phyloP scores from a whole-genome alignment of 2,329 filamentous ascomycete genomes.

The Sclerotinia subarctica region DNA sequence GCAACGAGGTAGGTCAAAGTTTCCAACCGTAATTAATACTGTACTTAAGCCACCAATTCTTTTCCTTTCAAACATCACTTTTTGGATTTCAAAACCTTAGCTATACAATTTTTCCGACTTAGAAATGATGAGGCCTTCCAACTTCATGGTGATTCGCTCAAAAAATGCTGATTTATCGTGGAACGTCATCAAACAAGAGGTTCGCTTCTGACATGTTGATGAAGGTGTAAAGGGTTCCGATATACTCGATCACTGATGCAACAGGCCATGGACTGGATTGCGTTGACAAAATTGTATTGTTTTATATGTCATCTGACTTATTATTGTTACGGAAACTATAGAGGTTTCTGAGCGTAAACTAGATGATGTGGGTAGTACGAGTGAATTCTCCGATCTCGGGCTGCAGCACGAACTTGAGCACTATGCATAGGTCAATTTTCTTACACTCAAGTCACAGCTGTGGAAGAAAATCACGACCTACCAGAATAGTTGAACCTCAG shows the following conservation, averaged over 20 bases:
- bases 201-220: not conserved
- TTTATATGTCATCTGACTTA: not conserved
- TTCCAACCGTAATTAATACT: not conserved
- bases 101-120: not conserved
- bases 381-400: conserved; percentile 27
- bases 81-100: not conserved
- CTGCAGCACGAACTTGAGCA: conserved; percentile 27
- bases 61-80: not conserved
- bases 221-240: not conserved
- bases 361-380: conserved; percentile 28
- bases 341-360: conserved; percentile 22
- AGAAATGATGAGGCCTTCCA: not conserved
- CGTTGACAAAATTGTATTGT: not conserved
- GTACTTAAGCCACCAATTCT: not conserved
- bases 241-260: not conserved
- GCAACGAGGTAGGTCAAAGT: not conserved
- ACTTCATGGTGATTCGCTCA: not conserved
- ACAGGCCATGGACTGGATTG: not conserved
- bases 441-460: not conserved
- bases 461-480: conserved; percentile 17
- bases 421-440: conserved; percentile 23
- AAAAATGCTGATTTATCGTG: not conserved
- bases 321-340: not conserved
- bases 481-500: conserved; percentile 32
- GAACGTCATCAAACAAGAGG: not conserved